Base-by-base conservation (phyloP, 2,329 filamentous ascomycete genomes). In the Thielaviopsis ethacetica region DNA sequence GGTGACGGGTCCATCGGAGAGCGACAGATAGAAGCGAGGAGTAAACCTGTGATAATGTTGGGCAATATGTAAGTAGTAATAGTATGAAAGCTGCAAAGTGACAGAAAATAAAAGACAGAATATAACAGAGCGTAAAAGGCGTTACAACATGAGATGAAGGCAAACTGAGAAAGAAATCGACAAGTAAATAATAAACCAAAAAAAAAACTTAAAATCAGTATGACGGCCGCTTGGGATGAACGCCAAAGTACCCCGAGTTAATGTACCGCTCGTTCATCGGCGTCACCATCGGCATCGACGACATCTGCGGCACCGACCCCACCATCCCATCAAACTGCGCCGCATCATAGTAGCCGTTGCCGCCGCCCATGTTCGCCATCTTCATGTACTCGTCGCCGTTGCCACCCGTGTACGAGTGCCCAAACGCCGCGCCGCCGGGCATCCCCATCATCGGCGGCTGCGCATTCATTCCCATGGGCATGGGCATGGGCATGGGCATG, bases 201-300 rank as follows among this genome's bases (percentile, higher is more conserved):
- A 55, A 13, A 7, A 47, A 55, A 55, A 2, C 5, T 10, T 5
- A 2, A 34, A 34, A 49, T 49, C 17, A 49, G 17, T 19, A 21
- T 10, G 17, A 19, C 4, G 17, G n/a, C 44, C 44, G n/a, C 44
- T 51, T 41, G 41, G 44, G 41, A 24, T 21, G 34, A 47, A 26
- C n/a, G 26, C 53, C 6, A 53, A 53, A 44, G 58, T 56, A 59
- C 22, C 27, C 56, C 13, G 56, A 26, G 12, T 50, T 49, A 30
- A 54, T 58, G 19, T 54, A 49, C 10, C 44, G 5, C 17, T 49
- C 44, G n/a, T 49, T 49, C 44, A 49, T 49, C n/a, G 44, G 44
- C 44, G 44, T 49, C 19, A n/a, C 17, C 44, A 49, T 49, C 7
- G 44, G 44, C 44, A 49, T 21, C 7, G 44, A 49, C 19, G 44